Base-by-base conservation (phyloP, 306 rosid genomes). In the Mimosa pudica region DNA sequence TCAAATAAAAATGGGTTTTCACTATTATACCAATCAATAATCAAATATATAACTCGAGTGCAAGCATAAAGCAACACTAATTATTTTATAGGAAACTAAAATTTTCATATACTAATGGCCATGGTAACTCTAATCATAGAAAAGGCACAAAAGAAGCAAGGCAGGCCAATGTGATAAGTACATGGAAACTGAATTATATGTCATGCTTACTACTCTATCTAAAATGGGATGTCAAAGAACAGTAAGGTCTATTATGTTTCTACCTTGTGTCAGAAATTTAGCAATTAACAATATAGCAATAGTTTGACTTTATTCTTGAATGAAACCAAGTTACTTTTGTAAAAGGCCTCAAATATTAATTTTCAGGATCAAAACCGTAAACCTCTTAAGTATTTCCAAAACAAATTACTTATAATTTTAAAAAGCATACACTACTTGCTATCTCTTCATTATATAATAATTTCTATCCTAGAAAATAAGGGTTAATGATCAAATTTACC, bases 11-110 rank as follows among this genome's bases (percentile, higher is more conserved):
- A 24, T 24, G 30, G 30, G 0, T 24, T 24, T 24, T 24, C 70
- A 18, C n/a, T 9, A n/a, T 44, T 42, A 44, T 12, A 44, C 70
- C 16, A 24, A 42, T 4, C 9, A 73, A 76, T 8, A 63, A 69
- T 44, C 38, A 41, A 10, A 32, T 7, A 7, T 38, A 30, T 0
- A 66, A 18, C 24, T 6, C 36, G 3, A 30, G 63, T 18, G 10
- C 33, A 69, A 18, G 55, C 54, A 69, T 69, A n/a, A 69, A 69
- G 24, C 54, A 69, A 8, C 0, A 24, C 30, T 24, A 24, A 42
- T 9, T 64, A 64, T 32, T 45, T 75, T 63, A 41, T n/a, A 18
- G 76, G 62, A 70, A 77, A 57, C 69, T 2, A 52, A 60, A 65
- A 5, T 57, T 47, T 4, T 55, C 42, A 38, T 47, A 24, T 70